These are phyloP conservation scores for Stephania japonica DNA, from an alignment of 164 flowering plant genomes.

Conservation along the genomic window DNA sequence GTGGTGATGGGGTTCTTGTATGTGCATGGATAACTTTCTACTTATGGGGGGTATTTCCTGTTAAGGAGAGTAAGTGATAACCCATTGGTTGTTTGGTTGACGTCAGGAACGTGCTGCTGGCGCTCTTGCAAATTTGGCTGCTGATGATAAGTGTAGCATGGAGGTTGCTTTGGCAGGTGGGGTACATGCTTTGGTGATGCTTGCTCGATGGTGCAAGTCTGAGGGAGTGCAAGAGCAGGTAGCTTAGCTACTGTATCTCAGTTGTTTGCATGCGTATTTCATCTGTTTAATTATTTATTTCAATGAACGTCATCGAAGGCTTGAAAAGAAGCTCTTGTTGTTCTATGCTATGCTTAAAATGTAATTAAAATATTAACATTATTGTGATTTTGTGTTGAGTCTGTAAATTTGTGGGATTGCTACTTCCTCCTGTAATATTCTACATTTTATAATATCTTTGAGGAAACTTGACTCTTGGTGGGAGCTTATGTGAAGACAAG, in stretches of 20 bases:
- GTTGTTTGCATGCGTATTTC: neutral
- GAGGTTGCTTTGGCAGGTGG: constrained; percentile 92
- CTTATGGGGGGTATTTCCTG: neutral
- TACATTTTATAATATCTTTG: too few species aligned
- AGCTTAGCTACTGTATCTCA: neutral
- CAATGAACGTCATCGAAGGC: neutral
- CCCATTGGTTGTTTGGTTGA: constrained; percentile 9
- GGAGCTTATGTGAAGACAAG: neutral
- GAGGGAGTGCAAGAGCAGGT: constrained; percentile 99
- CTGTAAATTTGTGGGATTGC: too few species aligned
- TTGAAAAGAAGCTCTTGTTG: neutral
- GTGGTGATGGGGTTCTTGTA: constrained; percentile 96
- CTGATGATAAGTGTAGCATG: constrained; percentile 95
- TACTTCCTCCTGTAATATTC: too few species aligned
- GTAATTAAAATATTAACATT: neutral
- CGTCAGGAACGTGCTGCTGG: constrained; percentile 96
- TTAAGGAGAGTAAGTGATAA: neutral
- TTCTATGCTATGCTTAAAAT: neutral
- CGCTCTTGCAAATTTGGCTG: constrained; percentile 96
- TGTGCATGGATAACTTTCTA: constrained; percentile 13
- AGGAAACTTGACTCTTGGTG: neutral
- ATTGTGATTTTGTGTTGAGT: too few species aligned
- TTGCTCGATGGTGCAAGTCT: constrained; percentile 83
- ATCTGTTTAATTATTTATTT: neutral
- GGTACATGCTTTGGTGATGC: constrained; percentile 91